Evolutionary conservation across 2,329 filamentous ascomycete genomes (phyloP).

Genomic region (Colletotrichum spaethianum): DNA sequence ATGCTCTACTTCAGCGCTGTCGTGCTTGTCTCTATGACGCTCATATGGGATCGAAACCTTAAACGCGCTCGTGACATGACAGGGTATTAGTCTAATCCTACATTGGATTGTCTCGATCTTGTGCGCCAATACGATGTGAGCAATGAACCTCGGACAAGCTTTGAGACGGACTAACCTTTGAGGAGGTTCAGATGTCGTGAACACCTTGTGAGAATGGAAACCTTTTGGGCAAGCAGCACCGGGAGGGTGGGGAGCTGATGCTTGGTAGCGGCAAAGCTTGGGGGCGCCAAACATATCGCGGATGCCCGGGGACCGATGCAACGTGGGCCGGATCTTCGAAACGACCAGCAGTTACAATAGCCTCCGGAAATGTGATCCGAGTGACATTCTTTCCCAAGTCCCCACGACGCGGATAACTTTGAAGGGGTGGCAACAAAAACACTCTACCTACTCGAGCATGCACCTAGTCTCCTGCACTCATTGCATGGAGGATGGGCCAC

Average conservation of each 20-base stretch:
- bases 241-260: slow-evolving; percentile 8
- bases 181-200: slow-evolving; percentile 26
- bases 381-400: slow-evolving; percentile 1
- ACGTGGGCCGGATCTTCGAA: slow-evolving; percentile 29
- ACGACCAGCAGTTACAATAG: slow-evolving; percentile 25
- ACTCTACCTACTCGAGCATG: background rate
- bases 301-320: slow-evolving; percentile 30
- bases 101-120: background rate
- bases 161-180: slow-evolving; percentile 28
- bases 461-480: slow-evolving; percentile 7
- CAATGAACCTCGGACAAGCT: slow-evolving; percentile 1
- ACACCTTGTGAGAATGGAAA: slow-evolving; percentile 11
- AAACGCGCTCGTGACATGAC: slow-evolving; percentile 19
- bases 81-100: background rate
- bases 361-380: slow-evolving; percentile 19
- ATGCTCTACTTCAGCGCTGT: slow-evolving; percentile 24
- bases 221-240: slow-evolving; percentile 1
- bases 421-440: background rate
- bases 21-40: slow-evolving; percentile 10
- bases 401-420: slow-evolving; percentile 9
- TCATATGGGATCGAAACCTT: slow-evolving; percentile 23
- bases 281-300: slow-evolving; percentile 9
- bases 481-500: slow-evolving; percentile 1
- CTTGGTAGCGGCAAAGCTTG: slow-evolving; percentile 5
- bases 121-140: background rate